Percentiles rank a stretch among this genome's conserved stretches.
Evolutionary conservation across 257 asterid species (phyloP).

Genomic region (Salvia miltiorrhiza): DNA sequence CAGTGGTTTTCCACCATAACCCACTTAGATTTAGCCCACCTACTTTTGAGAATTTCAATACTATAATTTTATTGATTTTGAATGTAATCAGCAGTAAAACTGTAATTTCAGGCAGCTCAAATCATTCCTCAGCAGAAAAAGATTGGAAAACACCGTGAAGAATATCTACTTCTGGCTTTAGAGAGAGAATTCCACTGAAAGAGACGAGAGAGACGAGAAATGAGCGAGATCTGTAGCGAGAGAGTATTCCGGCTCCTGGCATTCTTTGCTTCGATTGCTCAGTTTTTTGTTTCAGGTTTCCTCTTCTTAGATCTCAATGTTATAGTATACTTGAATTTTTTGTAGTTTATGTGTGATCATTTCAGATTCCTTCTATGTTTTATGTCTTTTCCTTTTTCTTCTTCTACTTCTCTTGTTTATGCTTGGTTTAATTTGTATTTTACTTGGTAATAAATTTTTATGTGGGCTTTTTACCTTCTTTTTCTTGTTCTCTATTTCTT

Average conservation of each 20-base stretch:
- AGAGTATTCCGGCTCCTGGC: neutral
- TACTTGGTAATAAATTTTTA: neutral
- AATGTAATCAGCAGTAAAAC: neutral
- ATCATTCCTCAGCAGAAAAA: neutral
- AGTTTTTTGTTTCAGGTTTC: slow-evolving; percentile 1
- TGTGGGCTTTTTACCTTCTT: neutral
- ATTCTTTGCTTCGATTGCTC: neutral
- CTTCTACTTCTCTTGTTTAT: neutral
- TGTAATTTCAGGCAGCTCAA: neutral
- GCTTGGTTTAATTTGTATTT: neutral
- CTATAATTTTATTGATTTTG: neutral
- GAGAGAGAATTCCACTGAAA: neutral
- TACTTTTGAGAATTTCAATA: neutral
- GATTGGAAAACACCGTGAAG: neutral
- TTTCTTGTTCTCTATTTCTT: neutral
- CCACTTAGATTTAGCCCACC: neutral
- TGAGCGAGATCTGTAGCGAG: slow-evolving; percentile 2
- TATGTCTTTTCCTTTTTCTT: neutral
- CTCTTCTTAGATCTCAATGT: neutral
- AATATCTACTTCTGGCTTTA: neutral
- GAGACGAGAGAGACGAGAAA: no score
- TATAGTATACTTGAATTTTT: neutral
- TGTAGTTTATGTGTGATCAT: neutral
- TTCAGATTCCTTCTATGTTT: neutral
- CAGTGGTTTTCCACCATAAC: neutral